These are phyloP conservation scores for Prinsepia uniflora DNA, from an alignment of 306 rosid species.

Conservation along the genomic window DNA sequence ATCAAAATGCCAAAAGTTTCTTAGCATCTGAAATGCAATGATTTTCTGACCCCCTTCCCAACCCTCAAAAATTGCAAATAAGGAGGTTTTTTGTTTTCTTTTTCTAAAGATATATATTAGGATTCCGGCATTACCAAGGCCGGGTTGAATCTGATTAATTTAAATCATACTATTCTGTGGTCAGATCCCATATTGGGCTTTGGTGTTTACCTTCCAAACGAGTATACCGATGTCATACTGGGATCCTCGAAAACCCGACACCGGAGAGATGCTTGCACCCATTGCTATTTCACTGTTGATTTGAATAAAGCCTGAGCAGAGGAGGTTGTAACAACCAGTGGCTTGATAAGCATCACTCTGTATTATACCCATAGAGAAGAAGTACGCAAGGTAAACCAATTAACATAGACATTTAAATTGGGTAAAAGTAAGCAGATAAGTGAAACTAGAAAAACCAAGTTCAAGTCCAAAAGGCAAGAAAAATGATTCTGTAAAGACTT, in stretches of 20 bases:
- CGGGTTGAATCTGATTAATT: not conserved
- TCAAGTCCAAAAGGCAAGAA: not conserved
- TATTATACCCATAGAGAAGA: not conserved
- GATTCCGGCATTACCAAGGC: not conserved
- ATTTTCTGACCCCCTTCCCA: slow-evolving; percentile 13
- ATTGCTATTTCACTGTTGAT: slow-evolving; percentile 81
- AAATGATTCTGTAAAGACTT: slow-evolving; percentile 19
- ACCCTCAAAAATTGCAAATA: not conserved
- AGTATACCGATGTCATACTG: slow-evolving; percentile 91
- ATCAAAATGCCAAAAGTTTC: slow-evolving; percentile 37
- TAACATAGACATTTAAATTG: not conserved
- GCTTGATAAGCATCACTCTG: slow-evolving; percentile 99
- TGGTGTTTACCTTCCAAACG: slow-evolving; percentile 87
- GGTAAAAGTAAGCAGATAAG: not conserved
- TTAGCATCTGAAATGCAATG: slow-evolving; percentile 29
- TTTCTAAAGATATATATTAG: not conserved
- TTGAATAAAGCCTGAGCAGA: slow-evolving; percentile 96
- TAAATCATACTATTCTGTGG: not conserved
- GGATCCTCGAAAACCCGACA: slow-evolving; percentile 56
- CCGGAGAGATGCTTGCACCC: slow-evolving; percentile 96
- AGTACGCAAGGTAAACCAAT: not conserved
- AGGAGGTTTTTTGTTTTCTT: not conserved
- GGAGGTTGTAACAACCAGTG: slow-evolving; percentile 98
- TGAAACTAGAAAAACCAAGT: not conserved
- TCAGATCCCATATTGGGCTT: not conserved